Base-by-base conservation (phyloP, 805 yeast genomes). In the Saccharomycopsis lassenensis region DNA sequence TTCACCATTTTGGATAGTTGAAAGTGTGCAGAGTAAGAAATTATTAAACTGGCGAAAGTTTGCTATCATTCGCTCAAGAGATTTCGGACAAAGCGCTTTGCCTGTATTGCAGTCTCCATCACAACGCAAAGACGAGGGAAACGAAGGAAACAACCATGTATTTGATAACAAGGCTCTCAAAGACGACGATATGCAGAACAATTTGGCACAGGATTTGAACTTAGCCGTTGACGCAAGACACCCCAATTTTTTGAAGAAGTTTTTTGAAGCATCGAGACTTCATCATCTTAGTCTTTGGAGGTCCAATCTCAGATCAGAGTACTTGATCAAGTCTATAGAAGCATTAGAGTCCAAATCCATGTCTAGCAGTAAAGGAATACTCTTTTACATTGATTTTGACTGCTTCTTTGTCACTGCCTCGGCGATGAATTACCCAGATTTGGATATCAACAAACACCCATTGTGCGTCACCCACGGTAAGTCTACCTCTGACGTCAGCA, bases 361-460 rank as follows among this genome's bases (percentile, higher is more conserved):
- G 7, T 17, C 12, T 14, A 18, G 15, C n/a, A 15, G 24, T 15
- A 36, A 16, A 29, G 22, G 23, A 33, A 18, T 67, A 1, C 69
- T 87, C 7, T 52, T 87, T 37, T 96, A 89, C 54, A 66, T 89
- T 23, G 98, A 89, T 54, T 89, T 86, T 55, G 98, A 89, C 54
- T 85, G 94, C 46, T 89, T 91, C 50, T 89, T 89, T 57, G 96
- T 87, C 2, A 69, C 93, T 0, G 95, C 80, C 0, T 81, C 95
- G 0, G 69, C 83, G 2, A 57, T 75, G 37, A 62, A 58, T 11
- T 59, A 63, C 28, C 77, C 80, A 0, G 63, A 73, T 2, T 51
- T 77, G 12, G 71, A 71, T 40, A 42, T 56, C 47, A 24, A 64
- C 29, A 41, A 59, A 47, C 56, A 78, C 66, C 61, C 78, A 51